Conservation (phyloP, 2,329 filamentous ascomycete genomes). For the Ilyonectria robusta region DNA sequence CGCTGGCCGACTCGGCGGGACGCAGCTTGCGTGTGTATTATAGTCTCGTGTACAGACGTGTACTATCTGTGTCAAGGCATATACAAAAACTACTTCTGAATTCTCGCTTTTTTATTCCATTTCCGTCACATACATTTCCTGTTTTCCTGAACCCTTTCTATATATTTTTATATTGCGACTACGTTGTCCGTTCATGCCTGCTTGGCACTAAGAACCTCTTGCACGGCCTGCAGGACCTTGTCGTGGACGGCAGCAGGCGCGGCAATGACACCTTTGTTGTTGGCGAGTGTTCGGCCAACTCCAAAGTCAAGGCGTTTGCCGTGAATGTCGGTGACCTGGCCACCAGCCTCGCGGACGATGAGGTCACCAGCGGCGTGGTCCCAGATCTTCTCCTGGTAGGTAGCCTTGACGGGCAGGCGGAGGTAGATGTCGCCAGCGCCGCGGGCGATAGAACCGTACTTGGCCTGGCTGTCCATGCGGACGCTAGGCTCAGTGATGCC, state of each 20-base stretch:
- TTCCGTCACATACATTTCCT: constrained; percentile 10
- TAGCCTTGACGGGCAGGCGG: constrained; percentile 85
- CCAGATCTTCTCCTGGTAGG: constrained; percentile 99
- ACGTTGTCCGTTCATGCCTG: constrained; percentile 34
- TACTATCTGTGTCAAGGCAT: constrained; percentile 51
- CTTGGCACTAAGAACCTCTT: constrained; percentile 75
- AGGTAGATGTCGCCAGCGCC: constrained; percentile 97
- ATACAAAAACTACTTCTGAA: constrained; percentile 45
- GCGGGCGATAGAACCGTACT: constrained; percentile 95
- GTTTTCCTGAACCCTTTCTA: constrained; percentile 3
- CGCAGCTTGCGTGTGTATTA: constrained; percentile 49
- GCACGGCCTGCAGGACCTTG: constrained; percentile 84
- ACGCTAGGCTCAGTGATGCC: constrained; percentile 93
- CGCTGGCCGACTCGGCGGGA: constrained; percentile 23
- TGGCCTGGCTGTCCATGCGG: constrained; percentile 97
- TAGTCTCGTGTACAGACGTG: constrained; percentile 49
- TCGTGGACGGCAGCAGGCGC: constrained; percentile 83
- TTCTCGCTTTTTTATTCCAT: constrained; percentile 22
- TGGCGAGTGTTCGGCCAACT: constrained; percentile 85
- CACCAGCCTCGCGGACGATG: constrained; percentile 94
- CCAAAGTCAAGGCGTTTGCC: constrained; percentile 91
- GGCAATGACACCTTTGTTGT: constrained; percentile 95
- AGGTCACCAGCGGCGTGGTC: constrained; percentile 96
- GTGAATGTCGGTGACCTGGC: constrained; percentile 89
- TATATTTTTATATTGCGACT: not conserved